These are phyloP conservation scores for Vaccinium macrocarpon DNA, from an alignment of 148 eudicot species.

Conservation along the genomic window DNA sequence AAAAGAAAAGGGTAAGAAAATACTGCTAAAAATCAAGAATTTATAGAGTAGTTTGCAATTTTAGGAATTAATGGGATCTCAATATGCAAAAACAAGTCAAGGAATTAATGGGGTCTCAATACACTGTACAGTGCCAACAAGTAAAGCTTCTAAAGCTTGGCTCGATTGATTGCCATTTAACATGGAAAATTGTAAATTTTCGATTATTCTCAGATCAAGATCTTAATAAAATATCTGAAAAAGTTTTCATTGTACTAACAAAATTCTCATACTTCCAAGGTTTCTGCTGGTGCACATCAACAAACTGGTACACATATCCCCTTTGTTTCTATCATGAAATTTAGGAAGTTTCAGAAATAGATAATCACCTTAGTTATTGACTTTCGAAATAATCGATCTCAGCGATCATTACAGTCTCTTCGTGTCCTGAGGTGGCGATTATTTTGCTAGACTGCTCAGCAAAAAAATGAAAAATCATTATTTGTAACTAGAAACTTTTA, in stretches of 20 bases:
- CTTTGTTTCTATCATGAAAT: conserved; percentile 31
- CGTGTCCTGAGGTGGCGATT: conserved; percentile 50
- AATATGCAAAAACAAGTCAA: not conserved
- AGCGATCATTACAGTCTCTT: conserved; percentile 46
- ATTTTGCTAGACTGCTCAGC: conserved; percentile 53
- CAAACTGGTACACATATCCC: conserved; percentile 47
- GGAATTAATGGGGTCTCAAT: too few relatives aligned
- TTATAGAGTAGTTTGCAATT: too few relatives aligned
- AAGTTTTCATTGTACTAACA: not conserved
- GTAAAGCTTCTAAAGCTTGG: not conserved
- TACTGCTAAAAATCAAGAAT: not conserved
- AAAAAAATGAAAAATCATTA: not conserved
- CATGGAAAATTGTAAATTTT: not conserved
- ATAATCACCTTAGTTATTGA: conserved; percentile 42
- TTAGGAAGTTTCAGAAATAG: not conserved
- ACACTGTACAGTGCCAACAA: not conserved
- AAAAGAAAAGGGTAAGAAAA: not conserved
- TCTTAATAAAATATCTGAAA: too few relatives aligned
- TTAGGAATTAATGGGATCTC: too few relatives aligned
- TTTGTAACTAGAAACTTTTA: not conserved
- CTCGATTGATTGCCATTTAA: not conserved
- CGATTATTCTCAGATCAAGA: not conserved
- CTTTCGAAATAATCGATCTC: conserved; percentile 50
- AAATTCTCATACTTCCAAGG: conserved; percentile 1
- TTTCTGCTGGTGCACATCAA: conserved; percentile 38